Base-by-base conservation (phyloP, 2,329 filamentous ascomycete species). In the Alternaria ethzedia region DNA sequence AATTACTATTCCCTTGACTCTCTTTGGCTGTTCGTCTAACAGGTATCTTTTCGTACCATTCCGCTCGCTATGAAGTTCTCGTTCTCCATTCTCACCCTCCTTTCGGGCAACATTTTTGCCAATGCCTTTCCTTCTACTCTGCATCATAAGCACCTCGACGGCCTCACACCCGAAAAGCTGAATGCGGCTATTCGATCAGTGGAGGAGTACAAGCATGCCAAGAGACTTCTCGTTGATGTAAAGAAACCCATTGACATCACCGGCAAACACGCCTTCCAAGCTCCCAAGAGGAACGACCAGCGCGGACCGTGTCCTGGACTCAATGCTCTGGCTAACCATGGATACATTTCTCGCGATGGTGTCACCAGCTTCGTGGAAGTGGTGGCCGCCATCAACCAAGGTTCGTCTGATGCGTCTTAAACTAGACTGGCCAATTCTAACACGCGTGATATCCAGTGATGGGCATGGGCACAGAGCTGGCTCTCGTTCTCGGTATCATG, bases 391-490 rank as follows among this genome's bases (percentile, higher is more conserved):
- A 79, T 82, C 41, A 69, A 64, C 50, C 80, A 82, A 72, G 81
- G 82, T 67, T 58, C 78, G 54, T 82, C 25, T 25, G 17, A 12
- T 21, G 17, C 44, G 5, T 20, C 7, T n/a, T 8, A 15, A 13
- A 17, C 23, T 25, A 21, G 11, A 30, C 32, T 9, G 26, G 23
- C 26, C 17, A 21, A 5, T 5, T 41, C 46, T 52, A 43, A 54
- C 26, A 41, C 28, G 44, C 11, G n/a, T 43, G 36, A 32, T 21
- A 15, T 43, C 1, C 21, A 72, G 83, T 86, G 2, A 84, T 71
- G 12, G 69, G 69, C 17, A 86, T 86, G 84, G 80, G 81, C 28
- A 69, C 72, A 44, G 79, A 83, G 62, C 77, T 81, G 4, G 79
- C 81, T 55, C 74, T 85, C 4, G 47, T 72, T 12, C 62, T 73